A percentile compares a stretch with the other conserved stretches of the same genome.
Conservation (phyloP, 2,329 filamentous ascomycete genomes). For the Neonectria faginata region DNA sequence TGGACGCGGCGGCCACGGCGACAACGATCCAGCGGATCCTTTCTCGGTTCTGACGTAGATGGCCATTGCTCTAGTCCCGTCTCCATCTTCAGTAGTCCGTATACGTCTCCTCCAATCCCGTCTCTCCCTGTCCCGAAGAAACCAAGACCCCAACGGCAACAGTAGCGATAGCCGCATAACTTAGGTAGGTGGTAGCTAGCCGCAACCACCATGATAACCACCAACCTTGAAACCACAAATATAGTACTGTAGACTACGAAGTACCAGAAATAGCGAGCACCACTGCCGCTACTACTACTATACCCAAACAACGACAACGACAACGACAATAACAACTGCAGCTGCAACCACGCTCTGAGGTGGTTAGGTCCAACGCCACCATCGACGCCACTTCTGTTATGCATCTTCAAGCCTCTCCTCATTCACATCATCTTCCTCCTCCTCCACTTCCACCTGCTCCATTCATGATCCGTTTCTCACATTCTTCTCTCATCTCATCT, state of each 20-base stretch:
- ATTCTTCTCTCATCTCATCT: neutral
- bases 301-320: neutral
- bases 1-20: constrained; percentile 19
- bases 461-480: neutral
- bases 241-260: too few species aligned
- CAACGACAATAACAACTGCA: neutral
- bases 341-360: neutral
- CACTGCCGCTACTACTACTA: neutral
- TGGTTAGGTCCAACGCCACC: neutral
- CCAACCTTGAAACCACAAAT: neutral
- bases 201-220: neutral
- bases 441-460: constrained; percentile 2
- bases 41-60: constrained; percentile 16
- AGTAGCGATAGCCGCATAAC: neutral
- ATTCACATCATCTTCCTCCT: constrained; percentile 5
- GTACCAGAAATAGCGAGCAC: neutral
- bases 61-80: constrained; percentile 8
- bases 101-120: constrained; percentile 2
- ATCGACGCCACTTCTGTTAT: neutral
- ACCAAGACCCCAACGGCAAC: neutral
- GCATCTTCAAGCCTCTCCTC: neutral
- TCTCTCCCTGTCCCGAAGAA: neutral
- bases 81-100: constrained; percentile 2
- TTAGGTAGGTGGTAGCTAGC: neutral
- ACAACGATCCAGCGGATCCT: constrained; percentile 6